Base-by-base conservation (phyloP, 2,329 filamentous ascomycete species). In the Fusarium sulawesiense region DNA sequence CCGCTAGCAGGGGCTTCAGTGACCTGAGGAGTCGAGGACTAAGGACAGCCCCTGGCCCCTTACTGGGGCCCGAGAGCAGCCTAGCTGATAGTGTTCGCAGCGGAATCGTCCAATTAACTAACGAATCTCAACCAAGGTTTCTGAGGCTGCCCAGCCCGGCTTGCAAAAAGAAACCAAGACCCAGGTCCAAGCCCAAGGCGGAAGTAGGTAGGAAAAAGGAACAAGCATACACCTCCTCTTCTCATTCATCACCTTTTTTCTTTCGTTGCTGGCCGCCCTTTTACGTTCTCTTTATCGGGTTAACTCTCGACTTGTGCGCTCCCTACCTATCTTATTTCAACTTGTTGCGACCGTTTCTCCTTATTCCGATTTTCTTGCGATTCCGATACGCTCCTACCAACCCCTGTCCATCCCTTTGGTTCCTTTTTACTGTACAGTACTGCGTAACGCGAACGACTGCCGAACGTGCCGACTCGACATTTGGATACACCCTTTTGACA, bases 381-480 rank as follows among this genome's bases (percentile, higher is more conserved):
- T 55, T 66, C 62, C 53, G 50, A 60, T 60, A 65, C 48, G 40
- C 32, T 61, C 46, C 54, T 42, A 64, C 46, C 54, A 42, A 64
- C 50, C 63, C 63, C 57, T 60, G 59, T 62, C 58, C 47, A 60
- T 66, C 73, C 69, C 73, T 72, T 73, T 70, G 60, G 61, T 63
- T 70, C 51, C 58, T 71, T 65, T 64, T 48, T 66, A 45, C 62
- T 64, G 55, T 66, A 45, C 62, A 73, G 60, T 69, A 54, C 56
- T 64, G 69, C 62, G 55, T 61, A 66, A 75, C 72, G 71, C 73
- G 73, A 76, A 72, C 68, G 65, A 70, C 59, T 60, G 59, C 71
- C 72, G 73, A 71, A 41, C 71, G 60, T 76, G 59, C 73, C 73
- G 70, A 73, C 60, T 62, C 64, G 44, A 63, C 56, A 44, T 65